A percentile compares a stretch with the other conserved stretches of the same genome.
These are phyloP conservation scores for Gyrodon lividus DNA, from an alignment of 768 basidiomycete species.

Conservation along the genomic window DNA sequence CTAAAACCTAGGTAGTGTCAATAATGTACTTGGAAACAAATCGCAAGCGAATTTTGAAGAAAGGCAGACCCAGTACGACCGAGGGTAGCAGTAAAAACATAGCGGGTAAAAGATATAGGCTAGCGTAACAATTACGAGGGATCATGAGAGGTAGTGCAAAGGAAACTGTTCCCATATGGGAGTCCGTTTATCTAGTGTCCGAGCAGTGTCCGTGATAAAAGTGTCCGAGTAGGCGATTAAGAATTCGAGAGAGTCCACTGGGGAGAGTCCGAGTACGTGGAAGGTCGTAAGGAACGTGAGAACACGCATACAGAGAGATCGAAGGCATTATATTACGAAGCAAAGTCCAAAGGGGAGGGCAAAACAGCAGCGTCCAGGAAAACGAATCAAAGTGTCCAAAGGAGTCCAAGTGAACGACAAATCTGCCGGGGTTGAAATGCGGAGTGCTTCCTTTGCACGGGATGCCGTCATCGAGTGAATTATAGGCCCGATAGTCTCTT, in stretches of 20 bases:
- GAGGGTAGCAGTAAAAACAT: constrained; percentile 4
- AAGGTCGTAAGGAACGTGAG: constrained; percentile 26
- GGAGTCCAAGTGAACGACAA: constrained; percentile 10
- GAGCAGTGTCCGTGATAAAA: constrained; percentile 14
- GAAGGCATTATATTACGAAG: constrained; percentile 10
- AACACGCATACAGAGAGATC: constrained; percentile 7
- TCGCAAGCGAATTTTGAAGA: constrained; percentile 12
- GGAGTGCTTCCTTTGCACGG: neutral
- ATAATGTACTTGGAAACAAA: constrained; percentile 7
- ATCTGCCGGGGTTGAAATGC: neutral
- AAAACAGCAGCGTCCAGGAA: constrained; percentile 7
- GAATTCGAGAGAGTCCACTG: constrained; percentile 11
- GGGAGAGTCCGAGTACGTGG: constrained; percentile 23
- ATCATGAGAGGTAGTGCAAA: constrained; percentile 10
- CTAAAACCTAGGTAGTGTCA: neutral
- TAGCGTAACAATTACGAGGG: constrained; percentile 30
- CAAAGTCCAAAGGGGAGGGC: constrained; percentile 2
- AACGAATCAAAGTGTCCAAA: constrained; percentile 6
- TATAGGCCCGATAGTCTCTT: constrained; percentile 32
- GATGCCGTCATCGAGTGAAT: neutral
- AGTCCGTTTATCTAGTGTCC: constrained; percentile 30
- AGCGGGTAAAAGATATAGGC: constrained; percentile 7
- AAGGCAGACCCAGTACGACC: neutral
- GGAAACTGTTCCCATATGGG: constrained; percentile 17
- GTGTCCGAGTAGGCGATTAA: neutral